These are phyloP conservation scores for Aspergillus sp. DNA, from an alignment of 2,329 filamentous ascomycete genomes.

Conservation along the genomic window DNA sequence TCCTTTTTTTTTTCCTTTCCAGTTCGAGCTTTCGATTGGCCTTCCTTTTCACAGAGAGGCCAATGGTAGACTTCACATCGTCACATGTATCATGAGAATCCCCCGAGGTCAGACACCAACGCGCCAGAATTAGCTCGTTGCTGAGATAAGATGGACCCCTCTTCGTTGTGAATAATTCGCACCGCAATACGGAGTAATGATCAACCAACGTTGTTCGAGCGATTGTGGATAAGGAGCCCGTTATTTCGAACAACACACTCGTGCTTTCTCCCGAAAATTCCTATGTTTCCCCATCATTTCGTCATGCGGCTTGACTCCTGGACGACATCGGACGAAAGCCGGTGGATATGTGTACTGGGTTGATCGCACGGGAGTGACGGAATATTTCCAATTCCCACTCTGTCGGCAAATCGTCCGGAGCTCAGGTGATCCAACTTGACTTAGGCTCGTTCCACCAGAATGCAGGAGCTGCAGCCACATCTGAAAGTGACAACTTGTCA, in stretches of 20 bases:
- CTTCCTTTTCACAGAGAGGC: neutral
- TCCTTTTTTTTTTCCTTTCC: neutral
- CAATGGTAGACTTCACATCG: constrained; percentile 9
- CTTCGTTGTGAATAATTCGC: neutral
- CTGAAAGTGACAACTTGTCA: constrained; percentile 15
- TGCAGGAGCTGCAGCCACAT: constrained; percentile 30
- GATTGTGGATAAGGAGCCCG: neutral
- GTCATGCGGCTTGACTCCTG: constrained; percentile 9
- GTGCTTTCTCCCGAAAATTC: neutral
- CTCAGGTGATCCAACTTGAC: constrained; percentile 19
- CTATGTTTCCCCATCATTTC: neutral
- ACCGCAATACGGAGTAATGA: neutral
- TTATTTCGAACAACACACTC: constrained; percentile 1
- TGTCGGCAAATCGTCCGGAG: constrained; percentile 18
- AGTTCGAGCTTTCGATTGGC: constrained; percentile 1
- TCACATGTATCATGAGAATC: constrained; percentile 13
- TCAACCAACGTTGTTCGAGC: neutral
- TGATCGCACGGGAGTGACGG: constrained; percentile 16
- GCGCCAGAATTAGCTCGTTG: neutral
- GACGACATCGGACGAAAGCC: constrained; percentile 3
- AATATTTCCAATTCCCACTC: constrained; percentile 11
- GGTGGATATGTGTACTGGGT: constrained; percentile 13
- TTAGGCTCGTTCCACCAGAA: constrained; percentile 19
- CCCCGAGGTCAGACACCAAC: constrained; percentile 9
- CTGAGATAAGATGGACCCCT: constrained; percentile 4